Evolutionary conservation across 2,329 filamentous ascomycete species (phyloP), one percentile per base, ranked within the genome.

Genomic region (Boeremia exigua): DNA sequence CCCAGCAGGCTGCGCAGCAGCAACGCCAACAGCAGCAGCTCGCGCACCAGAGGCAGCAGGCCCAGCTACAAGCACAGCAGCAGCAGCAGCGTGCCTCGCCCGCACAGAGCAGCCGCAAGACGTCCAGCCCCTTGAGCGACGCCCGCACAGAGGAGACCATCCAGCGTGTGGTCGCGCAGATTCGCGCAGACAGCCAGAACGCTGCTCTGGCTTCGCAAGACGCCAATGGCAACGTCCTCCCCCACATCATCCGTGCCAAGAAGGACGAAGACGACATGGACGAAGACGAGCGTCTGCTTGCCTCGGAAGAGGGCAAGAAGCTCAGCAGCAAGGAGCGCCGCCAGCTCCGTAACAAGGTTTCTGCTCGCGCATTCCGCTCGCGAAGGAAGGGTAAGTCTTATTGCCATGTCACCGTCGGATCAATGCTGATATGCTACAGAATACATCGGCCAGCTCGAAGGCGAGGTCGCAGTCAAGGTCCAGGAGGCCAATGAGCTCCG

Each of bases 201-300:
- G 65, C 65, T 50, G 81, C 85, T 12, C 77, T 80, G 6, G 79
- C 82, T 4, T 77, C 80, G 14, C 83, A 86, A 14, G 81, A 85
- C 44, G 78, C 76, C 59, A 75, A 76, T 29, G 68, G 75, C 30
- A 73, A 73, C 58, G 74, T 82, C 11, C 75, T 88, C n/a, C 82
- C 86, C 52, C 88, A 91, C 72, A 84, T 92, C 66, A 82, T 88
- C 45, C 88, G 88, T 61, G 79, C 85, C 60, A 93, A 88, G 83
- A 98, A 98, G 83, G 92, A 97, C 39, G 93, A 98, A 69, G 93
- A 97, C 59, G 94, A 98, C 48, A 98, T 99, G 94, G 95, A 99
- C 67, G 94, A 97, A 76, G 95, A 98, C 68, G 95, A 98, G 82
- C 86, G 91, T 64, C 82, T 97, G 9, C 82, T 97, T 43, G 92